A percentile compares a stretch with the other conserved stretches of the same genome.
Conservation (phyloP, 768 basidiomycete genomes). For the Phaeotremella fagi region DNA sequence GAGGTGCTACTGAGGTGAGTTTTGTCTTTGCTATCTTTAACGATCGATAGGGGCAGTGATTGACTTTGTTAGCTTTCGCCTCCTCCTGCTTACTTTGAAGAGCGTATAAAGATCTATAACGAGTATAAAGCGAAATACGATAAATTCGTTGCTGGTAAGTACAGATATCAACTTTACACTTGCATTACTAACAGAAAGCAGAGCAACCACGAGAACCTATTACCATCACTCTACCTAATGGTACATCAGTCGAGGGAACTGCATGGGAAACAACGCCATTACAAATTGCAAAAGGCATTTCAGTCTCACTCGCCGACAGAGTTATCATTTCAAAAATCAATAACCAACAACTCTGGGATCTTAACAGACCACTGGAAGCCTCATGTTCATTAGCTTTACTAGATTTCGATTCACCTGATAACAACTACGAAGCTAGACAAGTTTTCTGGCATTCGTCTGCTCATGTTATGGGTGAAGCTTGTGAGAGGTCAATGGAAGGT, state of each 20-base stretch:
- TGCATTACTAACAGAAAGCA: slow-evolving; percentile 49
- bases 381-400: slow-evolving; percentile 75
- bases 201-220: slow-evolving; percentile 78
- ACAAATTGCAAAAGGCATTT: slow-evolving; percentile 80
- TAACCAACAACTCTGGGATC: slow-evolving; percentile 71
- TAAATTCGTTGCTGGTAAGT: slow-evolving; percentile 68
- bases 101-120: slow-evolving; percentile 84
- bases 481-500: slow-evolving; percentile 85
- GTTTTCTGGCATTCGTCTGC: slow-evolving; percentile 99
- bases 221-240: slow-evolving; percentile 76
- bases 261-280: slow-evolving; percentile 95
- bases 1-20: slow-evolving; percentile 39
- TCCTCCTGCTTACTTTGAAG: slow-evolving; percentile 77
- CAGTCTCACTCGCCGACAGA: slow-evolving; percentile 78
- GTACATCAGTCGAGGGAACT: slow-evolving; percentile 71
- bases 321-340: slow-evolving; percentile 87
- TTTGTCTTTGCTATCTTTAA: background rate
- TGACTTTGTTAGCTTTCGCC: slow-evolving; percentile 62
- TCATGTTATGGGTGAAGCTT: slow-evolving; percentile 93
- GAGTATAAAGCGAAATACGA: slow-evolving; percentile 78
- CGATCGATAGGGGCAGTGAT: background rate
- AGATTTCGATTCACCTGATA: slow-evolving; percentile 65
- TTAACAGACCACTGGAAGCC: slow-evolving; percentile 86
- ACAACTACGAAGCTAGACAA: slow-evolving; percentile 65
- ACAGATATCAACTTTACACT: too few species aligned